Percentiles rank a stretch among this genome's conserved stretches.
These are phyloP conservation scores for Ambrosia trifida DNA, from an alignment of 129 eudicot genomes.

Conservation along the genomic window DNA sequence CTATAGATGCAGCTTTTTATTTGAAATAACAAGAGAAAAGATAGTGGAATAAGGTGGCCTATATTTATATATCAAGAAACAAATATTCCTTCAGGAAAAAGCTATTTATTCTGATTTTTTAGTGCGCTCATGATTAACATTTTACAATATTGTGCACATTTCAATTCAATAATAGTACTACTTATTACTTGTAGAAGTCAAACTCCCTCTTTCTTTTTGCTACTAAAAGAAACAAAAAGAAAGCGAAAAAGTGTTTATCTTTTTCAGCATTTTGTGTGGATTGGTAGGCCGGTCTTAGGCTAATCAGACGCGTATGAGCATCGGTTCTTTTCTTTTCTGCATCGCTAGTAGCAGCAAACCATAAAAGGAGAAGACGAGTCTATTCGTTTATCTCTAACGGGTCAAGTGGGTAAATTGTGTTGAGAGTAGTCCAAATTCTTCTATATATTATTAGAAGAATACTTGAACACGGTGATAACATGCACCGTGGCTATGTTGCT, in stretches of 20 bases:
- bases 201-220: slow-evolving; percentile 34
- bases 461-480: no score
- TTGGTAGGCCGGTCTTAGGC: slow-evolving; percentile 30
- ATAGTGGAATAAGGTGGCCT: slow-evolving; percentile 39
- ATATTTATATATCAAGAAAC: slow-evolving; percentile 30
- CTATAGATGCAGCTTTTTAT: slow-evolving; percentile 37
- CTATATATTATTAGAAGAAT: no score
- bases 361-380: not conserved
- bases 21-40: slow-evolving; percentile 29
- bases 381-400: not conserved
- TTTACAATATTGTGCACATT: slow-evolving; percentile 33
- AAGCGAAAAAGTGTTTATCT: slow-evolving; percentile 37
- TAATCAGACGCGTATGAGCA: slow-evolving; percentile 12
- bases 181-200: slow-evolving; percentile 45
- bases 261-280: slow-evolving; percentile 38
- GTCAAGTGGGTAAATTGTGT: not conserved
- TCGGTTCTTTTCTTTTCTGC: not conserved
- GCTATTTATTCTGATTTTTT: slow-evolving; percentile 29
- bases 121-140: slow-evolving; percentile 49
- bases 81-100: slow-evolving; percentile 32
- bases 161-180: slow-evolving; percentile 40
- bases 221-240: slow-evolving; percentile 36
- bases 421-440: not conserved
- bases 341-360: not conserved
- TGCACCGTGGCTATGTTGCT: no score